Evolutionary conservation across 352 stramenopile genomes (phyloP), one percentile per base, ranked within the genome.

Genomic region (Globisporangium barbulae): DNA sequence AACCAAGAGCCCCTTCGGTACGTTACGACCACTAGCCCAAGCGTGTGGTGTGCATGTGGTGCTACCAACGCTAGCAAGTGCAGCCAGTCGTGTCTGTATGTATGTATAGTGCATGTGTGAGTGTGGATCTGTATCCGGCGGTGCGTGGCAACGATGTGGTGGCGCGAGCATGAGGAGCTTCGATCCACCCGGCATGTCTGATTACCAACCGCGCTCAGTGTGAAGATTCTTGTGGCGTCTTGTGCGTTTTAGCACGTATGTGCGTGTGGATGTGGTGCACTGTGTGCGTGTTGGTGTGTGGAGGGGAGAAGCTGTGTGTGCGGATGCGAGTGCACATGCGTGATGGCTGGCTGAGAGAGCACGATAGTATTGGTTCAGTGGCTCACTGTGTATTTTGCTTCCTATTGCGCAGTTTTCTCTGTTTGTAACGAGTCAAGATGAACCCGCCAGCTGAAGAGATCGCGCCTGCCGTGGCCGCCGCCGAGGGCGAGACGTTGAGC

Each of bases 401-500:
- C 54, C 21, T 56, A 25, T 25, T 28, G 31, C 39, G 44, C 31
- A 39, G 49, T 10, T 49, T 37, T 25, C 28, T 19, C 35, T 53
- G 52, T 65, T 28, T 39, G 31, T 53, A 25, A 59, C 19, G n/a
- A 54, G 21, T 44, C 35, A 50, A 28, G 8, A 72, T 72, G 61
- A 72, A 68, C 62, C 49, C 61, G 31, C 48, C 63, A 50, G 53
- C 62, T 41, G 39, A 62, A 63, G 39, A 53, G 35, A 47, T 63
- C 21, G 58, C 47, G 41, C 41, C 65, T 50, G 52, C 71, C 22
- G 44, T 64, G 6, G 69, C 56, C 28, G 44, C 66, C 15, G 69
- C 57, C 47, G 67, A 71, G 25, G 49, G 49, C 13, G 70, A 71
- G 53, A 49, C 67, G 25, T 73, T 99, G 52, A 98, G 93, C 68